phyloP scores from a whole-genome alignment of 129 eudicot species.

The Erigeron canadensis region DNA sequence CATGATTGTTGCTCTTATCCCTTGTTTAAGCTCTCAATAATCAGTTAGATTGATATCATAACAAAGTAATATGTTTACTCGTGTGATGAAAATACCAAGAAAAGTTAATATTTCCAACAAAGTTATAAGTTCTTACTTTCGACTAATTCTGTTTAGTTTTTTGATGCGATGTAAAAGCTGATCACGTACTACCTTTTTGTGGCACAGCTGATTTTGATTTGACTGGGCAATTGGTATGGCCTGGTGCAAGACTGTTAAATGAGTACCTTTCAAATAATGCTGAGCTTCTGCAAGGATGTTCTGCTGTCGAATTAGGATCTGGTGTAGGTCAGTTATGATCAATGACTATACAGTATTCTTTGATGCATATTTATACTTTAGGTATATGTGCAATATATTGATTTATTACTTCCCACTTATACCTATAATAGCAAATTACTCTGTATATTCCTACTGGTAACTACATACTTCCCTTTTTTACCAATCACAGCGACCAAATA shows the following conservation, averaged over 20 bases:
- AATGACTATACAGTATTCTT: background rate
- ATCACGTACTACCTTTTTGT: slow-evolving; percentile 14
- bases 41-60: background rate
- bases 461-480: background rate
- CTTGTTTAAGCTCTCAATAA: background rate
- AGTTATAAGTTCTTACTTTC: background rate
- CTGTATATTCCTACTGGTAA: background rate
- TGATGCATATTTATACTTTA: background rate
- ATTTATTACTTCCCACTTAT: background rate
- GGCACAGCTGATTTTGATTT: slow-evolving; percentile 90
- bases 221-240: slow-evolving; percentile 99
- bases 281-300: slow-evolving; percentile 69
- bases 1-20: background rate
- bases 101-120: background rate
- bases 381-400: background rate
- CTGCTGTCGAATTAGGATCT: slow-evolving; percentile 90
- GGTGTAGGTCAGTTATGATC: slow-evolving; percentile 74
- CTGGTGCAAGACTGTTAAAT: slow-evolving; percentile 90
- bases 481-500: no score
- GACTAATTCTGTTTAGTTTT: background rate
- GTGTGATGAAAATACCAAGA: background rate
- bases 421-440: no score
- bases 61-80: background rate
- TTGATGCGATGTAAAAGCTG: background rate
- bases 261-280: slow-evolving; percentile 75